phyloP scores from a whole-genome alignment of 805 yeast species.

The Debaryomyces hansenii region DNA sequence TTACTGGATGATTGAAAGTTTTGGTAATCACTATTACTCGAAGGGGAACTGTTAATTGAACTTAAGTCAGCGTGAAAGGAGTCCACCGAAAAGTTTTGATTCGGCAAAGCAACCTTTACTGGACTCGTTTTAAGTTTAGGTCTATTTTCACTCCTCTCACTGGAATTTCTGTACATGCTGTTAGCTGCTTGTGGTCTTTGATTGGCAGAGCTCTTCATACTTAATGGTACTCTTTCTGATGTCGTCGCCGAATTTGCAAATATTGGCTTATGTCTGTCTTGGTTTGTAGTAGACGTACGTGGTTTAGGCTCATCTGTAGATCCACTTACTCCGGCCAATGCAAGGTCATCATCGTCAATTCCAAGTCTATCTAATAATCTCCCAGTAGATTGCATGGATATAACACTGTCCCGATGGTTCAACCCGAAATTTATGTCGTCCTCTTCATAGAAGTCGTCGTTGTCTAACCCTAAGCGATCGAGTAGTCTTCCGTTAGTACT shows the following conservation, averaged over 20 bases:
- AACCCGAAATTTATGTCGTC: constrained; percentile 11
- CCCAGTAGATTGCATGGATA: constrained; percentile 30
- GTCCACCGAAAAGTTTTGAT: constrained; percentile 21
- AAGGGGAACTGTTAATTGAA: background rate
- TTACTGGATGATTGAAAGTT: background rate
- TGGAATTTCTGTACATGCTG: background rate
- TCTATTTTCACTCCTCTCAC: background rate
- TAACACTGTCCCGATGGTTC: constrained; percentile 15
- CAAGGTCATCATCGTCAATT: constrained; percentile 16
- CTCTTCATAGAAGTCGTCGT: constrained; percentile 18
- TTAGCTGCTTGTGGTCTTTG: background rate
- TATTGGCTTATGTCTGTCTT: background rate
- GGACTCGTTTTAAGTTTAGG: constrained; percentile 15
- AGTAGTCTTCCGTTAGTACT: constrained; percentile 42
- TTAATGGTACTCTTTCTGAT: background rate
- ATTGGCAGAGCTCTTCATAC: background rate
- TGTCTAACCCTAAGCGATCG: constrained; percentile 36
- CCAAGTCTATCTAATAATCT: constrained; percentile 29
- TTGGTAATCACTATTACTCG: background rate
- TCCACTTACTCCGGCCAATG: background rate
- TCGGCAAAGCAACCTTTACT: constrained; percentile 18
- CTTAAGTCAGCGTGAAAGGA: constrained; percentile 25
- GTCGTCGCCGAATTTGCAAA: background rate
- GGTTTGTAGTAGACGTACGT: background rate
- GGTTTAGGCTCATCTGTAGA: background rate